These are phyloP conservation scores for Mucor velutinosus DNA, from an alignment of 371 early-diverging fungal genomes.

Conservation along the genomic window DNA sequence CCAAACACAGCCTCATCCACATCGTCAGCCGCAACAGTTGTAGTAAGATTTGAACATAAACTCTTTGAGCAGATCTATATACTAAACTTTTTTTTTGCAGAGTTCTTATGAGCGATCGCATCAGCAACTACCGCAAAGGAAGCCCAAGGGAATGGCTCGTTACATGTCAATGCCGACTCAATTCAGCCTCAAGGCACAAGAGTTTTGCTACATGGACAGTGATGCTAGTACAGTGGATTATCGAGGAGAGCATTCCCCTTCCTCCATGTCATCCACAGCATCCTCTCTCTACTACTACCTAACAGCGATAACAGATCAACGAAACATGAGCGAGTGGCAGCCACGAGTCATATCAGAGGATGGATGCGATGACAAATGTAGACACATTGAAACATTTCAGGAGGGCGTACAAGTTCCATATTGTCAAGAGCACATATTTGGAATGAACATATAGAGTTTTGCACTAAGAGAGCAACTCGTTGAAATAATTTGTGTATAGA, in stretches of 20 bases:
- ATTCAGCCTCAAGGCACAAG: background rate
- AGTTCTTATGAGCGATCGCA: background rate
- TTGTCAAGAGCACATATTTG: background rate
- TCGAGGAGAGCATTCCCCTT: background rate
- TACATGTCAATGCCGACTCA: background rate
- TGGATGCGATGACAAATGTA: background rate
- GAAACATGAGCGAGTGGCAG: background rate
- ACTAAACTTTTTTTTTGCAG: background rate
- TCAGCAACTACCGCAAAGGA: background rate
- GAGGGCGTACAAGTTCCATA: background rate
- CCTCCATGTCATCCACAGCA: background rate
- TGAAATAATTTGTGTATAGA: background rate
- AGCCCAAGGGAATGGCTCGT: background rate
- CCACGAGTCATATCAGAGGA: background rate
- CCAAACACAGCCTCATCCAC: background rate
- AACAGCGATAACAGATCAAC: background rate
- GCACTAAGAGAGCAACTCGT: background rate
- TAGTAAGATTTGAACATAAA: background rate
- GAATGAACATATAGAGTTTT: background rate
- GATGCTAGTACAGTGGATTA: constrained; percentile 2
- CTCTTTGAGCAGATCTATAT: background rate
- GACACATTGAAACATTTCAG: background rate
- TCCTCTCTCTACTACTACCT: background rate
- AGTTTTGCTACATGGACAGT: constrained; percentile 1
- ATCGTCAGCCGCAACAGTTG: background rate